Percentiles rank a stretch among this genome's conserved stretches.
These are phyloP conservation scores for Neovahlkampfia damariscottae DNA, from an alignment of 78 protist genomes.

Conservation along the genomic window DNA sequence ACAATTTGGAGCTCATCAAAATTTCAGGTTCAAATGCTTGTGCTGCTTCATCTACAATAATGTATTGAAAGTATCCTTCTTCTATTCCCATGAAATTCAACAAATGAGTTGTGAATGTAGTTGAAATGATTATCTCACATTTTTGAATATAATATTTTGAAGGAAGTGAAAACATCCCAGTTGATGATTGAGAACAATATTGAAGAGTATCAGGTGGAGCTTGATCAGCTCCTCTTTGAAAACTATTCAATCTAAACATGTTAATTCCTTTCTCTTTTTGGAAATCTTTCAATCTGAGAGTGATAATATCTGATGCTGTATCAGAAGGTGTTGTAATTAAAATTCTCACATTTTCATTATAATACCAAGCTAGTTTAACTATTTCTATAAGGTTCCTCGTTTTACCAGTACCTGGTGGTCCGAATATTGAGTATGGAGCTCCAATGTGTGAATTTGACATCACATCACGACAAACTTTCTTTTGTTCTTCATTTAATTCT, in stretches of 20 bases:
- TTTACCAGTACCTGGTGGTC: slow-evolving; percentile 61
- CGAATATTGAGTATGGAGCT: slow-evolving; percentile 29
- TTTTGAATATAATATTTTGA: too few relatives aligned
- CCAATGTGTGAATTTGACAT: neutral
- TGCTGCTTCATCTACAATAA: slow-evolving; percentile 18
- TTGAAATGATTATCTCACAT: neutral
- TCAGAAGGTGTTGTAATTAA: slow-evolving; percentile 25
- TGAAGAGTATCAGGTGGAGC: neutral
- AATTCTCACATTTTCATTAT: neutral
- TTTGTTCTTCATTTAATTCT: slow-evolving; percentile 13
- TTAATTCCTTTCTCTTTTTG: neutral
- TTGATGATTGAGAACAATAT: neutral
- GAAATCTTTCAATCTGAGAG: slow-evolving; percentile 6
- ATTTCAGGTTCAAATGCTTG: slow-evolving; percentile 11
- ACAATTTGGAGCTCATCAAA: neutral
- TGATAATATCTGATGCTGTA: slow-evolving; percentile 27
- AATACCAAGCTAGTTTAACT: neutral
- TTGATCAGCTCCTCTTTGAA: neutral
- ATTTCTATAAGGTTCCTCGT: slow-evolving; percentile 33
- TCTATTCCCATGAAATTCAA: neutral
- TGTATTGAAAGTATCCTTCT: slow-evolving; percentile 5
- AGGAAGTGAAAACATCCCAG: neutral
- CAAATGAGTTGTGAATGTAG: neutral
- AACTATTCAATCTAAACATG: slow-evolving; percentile 4
- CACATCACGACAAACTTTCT: neutral